Conservation (phyloP, 2,329 filamentous ascomycete species). For the Alternaria triticimaculans region DNA sequence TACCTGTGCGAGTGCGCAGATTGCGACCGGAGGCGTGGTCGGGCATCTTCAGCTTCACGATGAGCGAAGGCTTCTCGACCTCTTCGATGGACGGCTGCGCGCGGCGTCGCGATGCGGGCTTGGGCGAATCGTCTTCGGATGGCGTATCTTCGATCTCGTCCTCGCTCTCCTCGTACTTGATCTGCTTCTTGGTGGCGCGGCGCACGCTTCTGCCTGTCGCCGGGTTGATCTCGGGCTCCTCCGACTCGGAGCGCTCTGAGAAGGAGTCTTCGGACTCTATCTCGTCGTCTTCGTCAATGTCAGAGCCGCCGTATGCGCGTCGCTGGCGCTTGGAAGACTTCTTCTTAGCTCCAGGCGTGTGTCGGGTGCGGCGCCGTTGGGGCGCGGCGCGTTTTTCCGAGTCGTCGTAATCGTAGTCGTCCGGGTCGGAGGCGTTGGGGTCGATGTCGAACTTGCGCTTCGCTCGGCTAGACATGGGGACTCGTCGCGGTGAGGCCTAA, state of each 20-base stretch:
- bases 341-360: constrained; percentile 37
- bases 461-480: constrained; percentile 45
- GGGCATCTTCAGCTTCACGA: constrained; percentile 52
- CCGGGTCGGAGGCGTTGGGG: constrained; percentile 49
- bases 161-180: constrained; percentile 64
- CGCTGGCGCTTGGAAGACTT: constrained; percentile 43
- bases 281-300: constrained; percentile 56
- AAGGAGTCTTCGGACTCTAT: constrained; percentile 55
- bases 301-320: constrained; percentile 42
- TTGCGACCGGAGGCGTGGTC: constrained; percentile 27
- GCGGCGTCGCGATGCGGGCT: constrained; percentile 22
- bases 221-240: constrained; percentile 62
- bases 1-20: constrained; percentile 50
- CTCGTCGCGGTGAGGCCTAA: constrained; percentile 29
- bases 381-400: constrained; percentile 35
- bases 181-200: constrained; percentile 60
- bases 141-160: constrained; percentile 52
- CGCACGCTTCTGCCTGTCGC: constrained; percentile 62
- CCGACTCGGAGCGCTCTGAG: constrained; percentile 48
- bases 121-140: constrained; percentile 39
- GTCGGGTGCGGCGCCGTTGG: constrained; percentile 38
- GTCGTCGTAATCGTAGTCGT: constrained; percentile 49
- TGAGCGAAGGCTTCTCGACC: constrained; percentile 42
- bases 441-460: constrained; percentile 52
- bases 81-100: constrained; percentile 38